Evolutionary conservation across 768 basidiomycete genomes (phyloP), one percentile per base, ranked within the genome.

Genomic region (Lentinula sp.): DNA sequence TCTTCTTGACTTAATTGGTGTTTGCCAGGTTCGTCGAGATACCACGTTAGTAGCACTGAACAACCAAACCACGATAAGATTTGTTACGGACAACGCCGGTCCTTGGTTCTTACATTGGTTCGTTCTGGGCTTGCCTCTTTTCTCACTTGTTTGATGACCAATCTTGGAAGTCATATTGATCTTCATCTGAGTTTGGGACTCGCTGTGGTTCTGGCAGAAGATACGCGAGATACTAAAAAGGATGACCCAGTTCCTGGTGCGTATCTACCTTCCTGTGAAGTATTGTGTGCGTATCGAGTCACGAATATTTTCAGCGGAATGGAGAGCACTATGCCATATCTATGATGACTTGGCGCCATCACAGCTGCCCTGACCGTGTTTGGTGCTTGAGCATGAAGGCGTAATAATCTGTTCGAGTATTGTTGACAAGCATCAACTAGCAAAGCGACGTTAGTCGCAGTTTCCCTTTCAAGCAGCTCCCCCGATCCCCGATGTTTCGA

Each of bases 71-170:
- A 75, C 75, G 5, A 68, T 84, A 28, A 74, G 81, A 42, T 83
- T 80, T 71, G 65, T 70, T 9, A 81, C 82, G 1, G 80, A 84
- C 63, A 84, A 84, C 68, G 78, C 83, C 1, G 55, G 55, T 15
- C 55, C 75, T 10, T 80, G 78, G 57, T 49, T 59, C 21, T 32
- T 59, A 5, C 57, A 59, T 37, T 59, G 57, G 55, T 45, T 23
- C 15, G 73, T 67, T 69, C 31, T 58, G 65, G 10, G 64, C 65
- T 18, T 2, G 7, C 2, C 16, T 35, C 15, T 18, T 13, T 23
- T 5, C 18, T 18, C 5, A 0, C 10, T 5, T 5, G n/a, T n/a
- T 18, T 11, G 6, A n/a, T 28, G 18, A 45, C 55, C 7, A 21
- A 7, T 21, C 46, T 15, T 13, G 32, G 23, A 34, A 51, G 50